Conservation (phyloP, 2,329 filamentous ascomycete species). For the Cyphellophora europaea region DNA sequence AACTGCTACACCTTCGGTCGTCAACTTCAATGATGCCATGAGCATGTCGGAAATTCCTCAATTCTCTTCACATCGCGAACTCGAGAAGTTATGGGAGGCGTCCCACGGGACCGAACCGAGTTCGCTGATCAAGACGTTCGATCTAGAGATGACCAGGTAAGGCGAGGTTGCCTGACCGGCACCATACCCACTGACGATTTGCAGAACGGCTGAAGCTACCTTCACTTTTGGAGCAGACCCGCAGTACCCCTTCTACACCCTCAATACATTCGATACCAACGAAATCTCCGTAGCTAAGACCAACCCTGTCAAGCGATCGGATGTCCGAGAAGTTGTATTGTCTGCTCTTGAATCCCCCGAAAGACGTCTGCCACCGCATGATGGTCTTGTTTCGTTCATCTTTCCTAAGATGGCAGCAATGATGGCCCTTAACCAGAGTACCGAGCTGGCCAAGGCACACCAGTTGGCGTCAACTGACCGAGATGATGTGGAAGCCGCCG, state of each 20-base stretch:
- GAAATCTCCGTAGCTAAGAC: conserved; percentile 32
- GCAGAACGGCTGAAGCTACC: conserved; percentile 29
- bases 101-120: conserved; percentile 33
- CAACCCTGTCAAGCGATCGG: conserved; percentile 30
- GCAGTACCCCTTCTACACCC: conserved; percentile 33
- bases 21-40: conserved; percentile 30
- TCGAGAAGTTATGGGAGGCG: conserved; percentile 34
- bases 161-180: conserved; percentile 3
- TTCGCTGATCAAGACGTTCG: conserved; percentile 25
- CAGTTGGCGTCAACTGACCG: conserved; percentile 30
- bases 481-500: conserved; percentile 32
- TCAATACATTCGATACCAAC: conserved; percentile 32
- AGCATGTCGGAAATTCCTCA: conserved; percentile 23
- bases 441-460: conserved; percentile 29
- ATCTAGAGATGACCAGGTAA: conserved; percentile 33
- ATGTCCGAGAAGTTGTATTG: conserved; percentile 33
- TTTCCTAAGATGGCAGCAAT: conserved; percentile 42
- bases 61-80: conserved; percentile 30
- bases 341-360: conserved; percentile 29
- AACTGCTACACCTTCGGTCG: conserved; percentile 32
- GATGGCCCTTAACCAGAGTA: conserved; percentile 37
- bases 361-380: conserved; percentile 29
- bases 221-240: conserved; percentile 33
- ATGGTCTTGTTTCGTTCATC: conserved; percentile 34
- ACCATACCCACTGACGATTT: conserved; percentile 12